Conservation (phyloP, 2,329 filamentous ascomycete genomes). For the Colletotrichum chlorophyti region DNA sequence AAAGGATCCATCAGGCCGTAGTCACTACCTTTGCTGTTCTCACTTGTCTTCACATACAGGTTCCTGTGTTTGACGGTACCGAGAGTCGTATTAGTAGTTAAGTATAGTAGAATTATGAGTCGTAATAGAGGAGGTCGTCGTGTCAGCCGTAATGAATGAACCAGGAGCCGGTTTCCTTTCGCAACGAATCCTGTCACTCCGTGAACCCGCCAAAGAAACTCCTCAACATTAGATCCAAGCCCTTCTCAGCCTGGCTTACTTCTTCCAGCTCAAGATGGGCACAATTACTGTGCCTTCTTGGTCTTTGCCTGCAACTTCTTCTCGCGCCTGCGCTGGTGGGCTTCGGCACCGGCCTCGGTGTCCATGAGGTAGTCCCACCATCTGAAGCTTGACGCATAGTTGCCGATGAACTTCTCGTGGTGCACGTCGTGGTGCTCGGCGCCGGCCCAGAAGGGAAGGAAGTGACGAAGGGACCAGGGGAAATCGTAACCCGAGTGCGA, state of each 20-base stretch:
- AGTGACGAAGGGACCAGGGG: constrained; percentile 93
- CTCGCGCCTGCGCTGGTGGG: constrained; percentile 82
- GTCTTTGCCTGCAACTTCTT: constrained; percentile 73
- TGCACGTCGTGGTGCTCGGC: constrained; percentile 96
- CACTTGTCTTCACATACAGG: no score
- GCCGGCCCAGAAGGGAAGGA: constrained; percentile 97
- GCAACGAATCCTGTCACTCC: not conserved
- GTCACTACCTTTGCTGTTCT: no score
- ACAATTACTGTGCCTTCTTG: constrained; percentile 72
- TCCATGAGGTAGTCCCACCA: constrained; percentile 98
- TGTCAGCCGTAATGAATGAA: not conserved
- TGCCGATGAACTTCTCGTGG: constrained; percentile 98
- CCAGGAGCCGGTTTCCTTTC: not conserved
- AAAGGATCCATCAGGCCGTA: no score
- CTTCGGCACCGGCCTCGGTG: constrained; percentile 90
- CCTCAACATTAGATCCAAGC: no score
- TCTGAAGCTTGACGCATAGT: constrained; percentile 96
- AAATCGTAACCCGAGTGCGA: constrained; percentile 98
- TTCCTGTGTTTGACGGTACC: not conserved
- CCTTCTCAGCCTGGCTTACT: constrained; percentile 28
- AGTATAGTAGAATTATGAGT: constrained; percentile 1
- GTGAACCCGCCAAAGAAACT: not conserved
- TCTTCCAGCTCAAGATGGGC: constrained; percentile 48
- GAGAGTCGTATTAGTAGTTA: not conserved
- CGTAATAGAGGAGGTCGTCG: not conserved